Evolutionary conservation across 805 yeast genomes (phyloP).

Genomic region (Wickerhamomyces alni): DNA sequence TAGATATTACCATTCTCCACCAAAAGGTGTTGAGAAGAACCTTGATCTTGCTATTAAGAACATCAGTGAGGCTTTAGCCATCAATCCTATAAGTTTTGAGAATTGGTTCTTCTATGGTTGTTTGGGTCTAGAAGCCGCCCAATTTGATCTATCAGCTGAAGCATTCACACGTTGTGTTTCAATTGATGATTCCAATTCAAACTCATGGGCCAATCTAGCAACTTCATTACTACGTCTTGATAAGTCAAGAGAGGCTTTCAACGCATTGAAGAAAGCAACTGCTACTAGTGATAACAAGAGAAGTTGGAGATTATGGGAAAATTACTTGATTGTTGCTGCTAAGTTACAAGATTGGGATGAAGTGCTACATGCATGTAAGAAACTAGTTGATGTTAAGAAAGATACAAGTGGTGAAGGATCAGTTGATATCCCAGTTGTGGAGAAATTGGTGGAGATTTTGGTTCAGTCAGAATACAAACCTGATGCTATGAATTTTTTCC

Average conservation of each 20-base stretch:
- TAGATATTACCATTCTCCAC: constrained; percentile 63
- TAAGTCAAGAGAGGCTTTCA: constrained; percentile 72
- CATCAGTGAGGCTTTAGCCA: constrained; percentile 66
- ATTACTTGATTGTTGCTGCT: constrained; percentile 75
- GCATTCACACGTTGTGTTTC: constrained; percentile 91
- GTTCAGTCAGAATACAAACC: constrained; percentile 41
- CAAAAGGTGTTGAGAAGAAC: constrained; percentile 51
- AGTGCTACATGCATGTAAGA: constrained; percentile 68
- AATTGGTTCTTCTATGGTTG: constrained; percentile 95
- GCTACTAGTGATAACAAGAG: constrained; percentile 59
- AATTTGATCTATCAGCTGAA: constrained; percentile 76
- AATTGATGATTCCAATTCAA: constrained; percentile 71
- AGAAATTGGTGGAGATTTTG: constrained; percentile 63
- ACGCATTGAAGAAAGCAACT: constrained; percentile 78
- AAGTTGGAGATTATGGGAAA: constrained; percentile 90
- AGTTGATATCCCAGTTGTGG: constrained; percentile 70
- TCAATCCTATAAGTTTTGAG: constrained; percentile 67
- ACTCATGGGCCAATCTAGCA: constrained; percentile 90
- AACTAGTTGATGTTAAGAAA: constrained; percentile 51
- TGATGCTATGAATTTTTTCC: constrained; percentile 47
- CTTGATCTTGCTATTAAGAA: constrained; percentile 52
- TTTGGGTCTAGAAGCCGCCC: constrained; percentile 67
- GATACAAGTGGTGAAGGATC: constrained; percentile 55
- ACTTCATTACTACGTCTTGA: constrained; percentile 63
- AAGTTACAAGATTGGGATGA: constrained; percentile 86